These are phyloP conservation scores for Fraxinus nigra DNA, from an alignment of 305 asterid genomes.

Conservation along the genomic window DNA sequence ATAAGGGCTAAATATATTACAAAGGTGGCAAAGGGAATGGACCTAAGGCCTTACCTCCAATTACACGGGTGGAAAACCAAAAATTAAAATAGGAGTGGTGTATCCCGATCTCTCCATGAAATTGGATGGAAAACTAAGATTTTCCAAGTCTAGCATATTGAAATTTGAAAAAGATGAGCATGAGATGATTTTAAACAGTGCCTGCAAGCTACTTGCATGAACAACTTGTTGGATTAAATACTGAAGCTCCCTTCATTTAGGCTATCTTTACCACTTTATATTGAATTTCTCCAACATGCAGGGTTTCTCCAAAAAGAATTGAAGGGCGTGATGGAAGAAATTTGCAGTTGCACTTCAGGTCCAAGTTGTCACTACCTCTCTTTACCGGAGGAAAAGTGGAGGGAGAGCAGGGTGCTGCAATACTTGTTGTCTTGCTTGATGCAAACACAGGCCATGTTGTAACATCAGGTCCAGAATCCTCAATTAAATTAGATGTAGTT, in stretches of 20 bases:
- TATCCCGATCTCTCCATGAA: neutral
- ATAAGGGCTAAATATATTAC: neutral
- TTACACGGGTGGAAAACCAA: neutral
- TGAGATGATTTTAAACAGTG: neutral
- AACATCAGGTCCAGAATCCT: conserved; percentile 81
- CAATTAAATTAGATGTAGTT: conserved; percentile 66
- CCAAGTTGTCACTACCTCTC: conserved; percentile 88
- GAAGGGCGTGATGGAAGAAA: conserved; percentile 84
- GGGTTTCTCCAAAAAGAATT: conserved; percentile 87
- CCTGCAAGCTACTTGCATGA: neutral
- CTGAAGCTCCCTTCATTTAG: neutral
- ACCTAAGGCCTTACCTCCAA: neutral
- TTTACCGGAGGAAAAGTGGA: conserved; percentile 95
- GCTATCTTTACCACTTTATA: conserved; percentile 16
- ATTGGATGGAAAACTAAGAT: neutral
- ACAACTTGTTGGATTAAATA: neutral
- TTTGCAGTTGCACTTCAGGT: conserved; percentile 81
- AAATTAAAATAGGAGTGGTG: neutral
- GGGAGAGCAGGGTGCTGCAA: conserved; percentile 85
- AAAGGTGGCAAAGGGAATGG: neutral
- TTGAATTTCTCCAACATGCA: conserved; percentile 32
- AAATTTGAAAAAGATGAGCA: neutral
- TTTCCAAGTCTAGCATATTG: neutral
- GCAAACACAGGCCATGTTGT: conserved; percentile 64
- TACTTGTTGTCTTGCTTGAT: conserved; percentile 78